These are phyloP conservation scores for Crithidia fasciculata DNA, from an alignment of 208 protist genomes.

Conservation along the genomic window DNA sequence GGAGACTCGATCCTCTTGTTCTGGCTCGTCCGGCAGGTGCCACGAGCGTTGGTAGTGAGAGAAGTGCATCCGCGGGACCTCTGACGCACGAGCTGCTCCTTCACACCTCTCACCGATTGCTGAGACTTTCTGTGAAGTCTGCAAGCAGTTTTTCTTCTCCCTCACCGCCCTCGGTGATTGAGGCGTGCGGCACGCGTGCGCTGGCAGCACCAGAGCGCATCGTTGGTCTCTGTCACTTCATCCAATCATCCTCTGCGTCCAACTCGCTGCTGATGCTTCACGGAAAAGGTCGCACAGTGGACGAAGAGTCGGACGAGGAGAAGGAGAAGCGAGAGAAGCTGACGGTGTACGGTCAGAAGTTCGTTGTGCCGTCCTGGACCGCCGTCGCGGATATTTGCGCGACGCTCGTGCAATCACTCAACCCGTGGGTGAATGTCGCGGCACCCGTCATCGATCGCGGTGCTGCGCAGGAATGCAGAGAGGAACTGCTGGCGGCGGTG, in stretches of 20 bases:
- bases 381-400: conserved; percentile 7
- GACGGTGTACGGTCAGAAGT: conserved; percentile 14
- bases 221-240: neutral
- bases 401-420: neutral
- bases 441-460: neutral
- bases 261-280: conserved; percentile 17
- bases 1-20: neutral
- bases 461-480: neutral
- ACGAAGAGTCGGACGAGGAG: neutral
- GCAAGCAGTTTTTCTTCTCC: neutral
- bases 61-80: neutral
- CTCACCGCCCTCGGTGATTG: neutral
- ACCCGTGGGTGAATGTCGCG: conserved; percentile 6
- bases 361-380: neutral
- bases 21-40: neutral
- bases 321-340: neutral
- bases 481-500: conserved; percentile 10
- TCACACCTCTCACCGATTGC: too few relatives aligned
- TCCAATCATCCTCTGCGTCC: neutral
- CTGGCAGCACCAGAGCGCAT: neutral
- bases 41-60: too few relatives aligned
- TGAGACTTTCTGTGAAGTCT: neutral
- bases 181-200: conserved; percentile 8
- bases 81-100: conserved; percentile 1
- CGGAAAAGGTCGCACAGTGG: neutral